Evolutionary conservation across 1,284 basidiomycete species (phyloP).

Genomic region (Pholiota adiposa): DNA sequence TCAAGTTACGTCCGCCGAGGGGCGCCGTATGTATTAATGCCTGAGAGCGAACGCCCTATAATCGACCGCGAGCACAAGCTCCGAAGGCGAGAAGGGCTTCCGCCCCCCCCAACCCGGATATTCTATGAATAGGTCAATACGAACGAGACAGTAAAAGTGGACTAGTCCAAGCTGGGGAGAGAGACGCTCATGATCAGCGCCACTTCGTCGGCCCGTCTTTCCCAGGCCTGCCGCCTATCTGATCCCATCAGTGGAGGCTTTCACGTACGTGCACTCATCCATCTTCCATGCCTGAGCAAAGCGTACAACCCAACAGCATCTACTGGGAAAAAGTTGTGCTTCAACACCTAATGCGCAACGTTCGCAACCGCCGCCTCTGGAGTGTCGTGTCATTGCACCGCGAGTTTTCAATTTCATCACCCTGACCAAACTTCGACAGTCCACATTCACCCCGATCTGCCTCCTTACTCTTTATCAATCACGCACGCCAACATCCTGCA

Average conservation of each 20-base stretch:
- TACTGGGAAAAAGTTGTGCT: too few species aligned
- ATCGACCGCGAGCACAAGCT: neutral
- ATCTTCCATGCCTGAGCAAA: neutral
- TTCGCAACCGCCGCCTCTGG: neutral
- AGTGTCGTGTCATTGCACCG: neutral
- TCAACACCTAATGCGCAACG: neutral
- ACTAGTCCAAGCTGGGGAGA: too few species aligned
- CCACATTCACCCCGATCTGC: neutral
- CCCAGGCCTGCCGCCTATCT: neutral
- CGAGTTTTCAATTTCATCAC: neutral
- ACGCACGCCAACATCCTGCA: neutral
- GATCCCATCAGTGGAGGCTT: neutral
- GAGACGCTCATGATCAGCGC: neutral
- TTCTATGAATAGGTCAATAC: neutral
- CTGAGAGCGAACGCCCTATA: neutral
- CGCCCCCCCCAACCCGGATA: neutral
- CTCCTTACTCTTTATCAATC: neutral
- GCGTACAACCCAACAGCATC: too few species aligned
- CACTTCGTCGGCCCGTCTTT: neutral
- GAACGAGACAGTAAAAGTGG: too few species aligned
- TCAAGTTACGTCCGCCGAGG: too few species aligned
- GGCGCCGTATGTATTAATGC: neutral
- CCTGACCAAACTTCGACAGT: too few species aligned
- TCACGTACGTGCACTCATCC: neutral
- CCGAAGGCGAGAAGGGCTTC: neutral